Base-by-base conservation (phyloP, 2,329 filamentous ascomycete species). In the Trichoderma atroviride region DNA sequence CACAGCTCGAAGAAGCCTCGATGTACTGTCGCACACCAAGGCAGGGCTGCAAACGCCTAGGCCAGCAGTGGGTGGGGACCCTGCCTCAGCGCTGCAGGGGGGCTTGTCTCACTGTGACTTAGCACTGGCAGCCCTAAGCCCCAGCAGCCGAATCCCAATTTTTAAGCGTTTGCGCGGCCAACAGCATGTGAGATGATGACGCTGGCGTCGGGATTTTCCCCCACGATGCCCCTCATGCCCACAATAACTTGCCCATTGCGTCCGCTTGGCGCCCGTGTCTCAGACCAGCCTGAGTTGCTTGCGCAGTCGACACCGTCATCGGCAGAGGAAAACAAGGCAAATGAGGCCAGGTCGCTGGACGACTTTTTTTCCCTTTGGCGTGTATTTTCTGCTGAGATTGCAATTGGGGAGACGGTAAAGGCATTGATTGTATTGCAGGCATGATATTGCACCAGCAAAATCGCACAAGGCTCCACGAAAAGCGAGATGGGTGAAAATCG, bases 211-310 rank as follows among this genome's bases (percentile, higher is more conserved):
- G 52, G 60, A 27, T 37, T 58, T 68, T 67, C 66, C 69, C 69
- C 63, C 69, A 68, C 63, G 69, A 68, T 70, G 64, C 68, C 68
- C 68, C 68, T 70, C 68, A 68, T 57, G 62, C 58, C 69, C 69
- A 68, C 68, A 70, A 68, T 63, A 66, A 65, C 27, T 65, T 50
- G 33, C 59, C 67, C 63, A 59, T 57, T 50, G 61, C 60, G 53
- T 64, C 53, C 55, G 60, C 60, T 69, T 65, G 60, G 68, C 60
- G 68, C 55, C 68, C 55, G 63, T 27, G 53, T 37, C 37, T 57
- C 29, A 58, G 64, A 55, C 55, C 55, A 43, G n/a, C 24, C 56
- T 19, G 24, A 29, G 22, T 37, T 29, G 27, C 63, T 57, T 65
- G 62, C 31, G 47, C 47, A n/a, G 40, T 68, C 47, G 55, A 56